Conservation (phyloP, 176 grass and related monocot species). For the Dendrocalamus sinicus region DNA sequence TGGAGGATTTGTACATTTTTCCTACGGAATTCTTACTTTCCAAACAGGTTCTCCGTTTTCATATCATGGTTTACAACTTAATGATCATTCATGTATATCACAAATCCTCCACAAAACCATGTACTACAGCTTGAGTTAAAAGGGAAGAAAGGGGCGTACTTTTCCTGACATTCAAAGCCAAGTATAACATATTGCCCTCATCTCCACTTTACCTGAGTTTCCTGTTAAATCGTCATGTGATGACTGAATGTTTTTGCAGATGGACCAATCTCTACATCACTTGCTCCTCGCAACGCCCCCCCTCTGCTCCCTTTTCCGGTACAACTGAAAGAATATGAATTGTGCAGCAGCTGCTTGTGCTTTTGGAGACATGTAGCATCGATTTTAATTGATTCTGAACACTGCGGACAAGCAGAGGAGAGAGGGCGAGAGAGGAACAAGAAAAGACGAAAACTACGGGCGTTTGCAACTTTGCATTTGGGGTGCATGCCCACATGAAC, state of each 20-base stretch:
- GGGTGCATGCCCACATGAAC: background rate
- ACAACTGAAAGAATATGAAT: background rate
- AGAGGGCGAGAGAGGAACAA: background rate
- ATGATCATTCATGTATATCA: background rate
- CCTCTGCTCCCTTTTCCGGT: background rate
- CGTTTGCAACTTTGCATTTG: background rate
- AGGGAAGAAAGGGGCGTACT: background rate
- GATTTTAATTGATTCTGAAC: background rate
- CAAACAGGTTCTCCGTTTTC: background rate
- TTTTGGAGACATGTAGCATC: slow-evolving; percentile 24
- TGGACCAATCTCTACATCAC: too few relatives aligned
- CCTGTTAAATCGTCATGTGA: background rate
- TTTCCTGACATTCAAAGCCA: slow-evolving; percentile 31
- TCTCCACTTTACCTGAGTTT: background rate
- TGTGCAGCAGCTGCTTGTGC: background rate
- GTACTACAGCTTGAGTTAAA: background rate
- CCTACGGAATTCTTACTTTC: background rate
- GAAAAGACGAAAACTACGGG: background rate
- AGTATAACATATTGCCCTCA: background rate
- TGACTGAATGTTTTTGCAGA: background rate
- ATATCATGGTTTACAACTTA: background rate
- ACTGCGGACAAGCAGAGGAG: background rate
- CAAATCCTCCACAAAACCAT: background rate
- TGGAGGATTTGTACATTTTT: background rate
- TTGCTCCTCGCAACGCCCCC: too few relatives aligned